Conservation (phyloP, 2,329 filamentous ascomycete genomes). For the Fusarium sp. region DNA sequence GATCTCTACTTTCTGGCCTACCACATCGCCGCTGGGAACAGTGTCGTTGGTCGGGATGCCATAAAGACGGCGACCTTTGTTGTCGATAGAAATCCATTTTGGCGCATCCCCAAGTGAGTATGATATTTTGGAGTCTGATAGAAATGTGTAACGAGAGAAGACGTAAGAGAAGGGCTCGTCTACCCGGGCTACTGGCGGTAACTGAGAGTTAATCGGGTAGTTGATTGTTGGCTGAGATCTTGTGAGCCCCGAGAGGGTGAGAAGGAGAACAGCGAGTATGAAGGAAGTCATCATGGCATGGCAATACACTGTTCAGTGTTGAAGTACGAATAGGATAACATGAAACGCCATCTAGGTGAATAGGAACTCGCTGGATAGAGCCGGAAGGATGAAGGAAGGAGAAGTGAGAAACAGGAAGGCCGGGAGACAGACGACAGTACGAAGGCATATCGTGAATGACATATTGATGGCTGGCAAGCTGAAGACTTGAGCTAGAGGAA, state of each 20-base stretch:
- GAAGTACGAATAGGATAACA: slow-evolving; percentile 26
- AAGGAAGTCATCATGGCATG: slow-evolving; percentile 45
- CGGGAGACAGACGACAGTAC: slow-evolving; percentile 18
- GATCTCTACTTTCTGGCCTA: slow-evolving; percentile 71
- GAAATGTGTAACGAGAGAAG: slow-evolving; percentile 79
- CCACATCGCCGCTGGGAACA: slow-evolving; percentile 59
- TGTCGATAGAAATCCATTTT: slow-evolving; percentile 78
- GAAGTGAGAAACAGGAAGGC: slow-evolving; percentile 17
- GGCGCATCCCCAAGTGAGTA: slow-evolving; percentile 76
- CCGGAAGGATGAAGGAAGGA: slow-evolving; percentile 24
- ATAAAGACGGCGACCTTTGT: slow-evolving; percentile 69
- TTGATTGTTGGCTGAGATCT: slow-evolving; percentile 54
- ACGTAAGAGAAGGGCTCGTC: slow-evolving; percentile 73
- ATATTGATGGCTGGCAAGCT: slow-evolving; percentile 46
- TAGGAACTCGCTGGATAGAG: slow-evolving; percentile 10
- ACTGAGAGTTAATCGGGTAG: slow-evolving; percentile 86
- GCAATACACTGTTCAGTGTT: slow-evolving; percentile 33
- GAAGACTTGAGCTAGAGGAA: slow-evolving; percentile 27
- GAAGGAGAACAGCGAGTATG: slow-evolving; percentile 38
- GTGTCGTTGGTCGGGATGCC: slow-evolving; percentile 72
- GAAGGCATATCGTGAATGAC: slow-evolving; percentile 36
- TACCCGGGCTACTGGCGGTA: slow-evolving; percentile 80
- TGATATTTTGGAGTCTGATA: slow-evolving; percentile 67
- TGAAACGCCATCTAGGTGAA: slow-evolving; percentile 33
- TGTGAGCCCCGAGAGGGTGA: slow-evolving; percentile 46